Evolutionary conservation across 768 basidiomycete species (phyloP), one percentile per base, ranked within the genome.

Genomic region (Tylopilus cervinicoccineus): DNA sequence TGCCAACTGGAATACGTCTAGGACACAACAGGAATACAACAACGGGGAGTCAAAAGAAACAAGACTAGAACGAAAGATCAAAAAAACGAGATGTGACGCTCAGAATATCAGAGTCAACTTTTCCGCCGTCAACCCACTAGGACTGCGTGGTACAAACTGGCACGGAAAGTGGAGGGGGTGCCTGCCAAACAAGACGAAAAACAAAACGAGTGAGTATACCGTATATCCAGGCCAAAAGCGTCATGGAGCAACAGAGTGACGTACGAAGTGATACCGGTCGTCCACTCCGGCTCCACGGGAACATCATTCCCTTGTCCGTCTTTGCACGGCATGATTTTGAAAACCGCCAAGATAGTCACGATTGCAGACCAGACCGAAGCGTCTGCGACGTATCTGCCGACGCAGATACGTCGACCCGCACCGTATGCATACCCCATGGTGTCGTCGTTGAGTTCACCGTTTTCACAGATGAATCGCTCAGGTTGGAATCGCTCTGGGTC

Each of bases 351-450:
- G 11, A 67, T 56, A 26, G 61, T 48, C 31, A 57, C 61, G 23
- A 68, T 68, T 5, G 71, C 66, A 12, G 68, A 61, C 59, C 68
- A 70, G 23, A 75, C 14, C 14, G 70, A 72, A 1, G 69, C 64
- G 17, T 76, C 71, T 5, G 72, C 76, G 32, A 80, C 56, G 38
- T 72, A 46, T 22, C 67, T 60, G 6, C 76, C 78, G n/a, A 75
- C 71, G 26, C 64, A 67, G 8, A 68, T 55, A 43, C 70, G 56
- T 43, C 72, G 59, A 2, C 72, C 72, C 27, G 67, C 71, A 8
- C 72, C 72, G 44, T 62, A 74, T 8, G 42, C 61, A 44, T 62
- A 63, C 10, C 41, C 50, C 19, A 67, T 32, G n/a, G 60, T 65
- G 38, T 71, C 70, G 9, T 56, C 41, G 20, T 63, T 66, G 28